Base-by-base conservation (phyloP, 257 asterid genomes). In the Solanum paucissectum region DNA sequence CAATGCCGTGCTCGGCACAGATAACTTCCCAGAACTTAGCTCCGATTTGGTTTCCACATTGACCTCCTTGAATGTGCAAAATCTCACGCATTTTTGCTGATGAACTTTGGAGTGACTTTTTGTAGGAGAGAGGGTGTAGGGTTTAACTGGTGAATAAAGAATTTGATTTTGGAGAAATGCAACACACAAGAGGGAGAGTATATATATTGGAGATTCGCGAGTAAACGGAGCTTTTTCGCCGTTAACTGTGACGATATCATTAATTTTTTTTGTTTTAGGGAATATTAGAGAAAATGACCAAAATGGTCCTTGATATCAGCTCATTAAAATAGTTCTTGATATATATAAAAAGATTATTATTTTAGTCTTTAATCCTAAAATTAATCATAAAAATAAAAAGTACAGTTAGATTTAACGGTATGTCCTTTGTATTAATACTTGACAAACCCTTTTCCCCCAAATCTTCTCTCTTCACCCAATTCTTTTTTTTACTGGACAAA, bases 1-100 rank as follows among this genome's bases (percentile, higher is more conserved):
- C 87, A 14, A 84, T 84, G 5, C 87, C 87, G 16, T 84, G 87
- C 18, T 84, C 87, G 8, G 77, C 86, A 82, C 86, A 82, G 18
- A 82, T 49, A 16, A 82, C 86, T 82, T 82, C 86, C 86, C 86
- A 82, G 40, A 82, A 82, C 40, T 82, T 82, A 3, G 86, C 86
- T 49, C 86, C 86, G 27, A 82, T 82, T 82, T 82, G 86, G 42
- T 82, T 82, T 14, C 86, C 86, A 32, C 86, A 82, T 29, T 82
- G 86, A 21, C 86, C 86, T 49, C 86, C 86, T 82, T 82, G 86
- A 4, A 82, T 82, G 69, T 82, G 86, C 29, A 82, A 49, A 29
- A 82, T 82, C 42, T 82, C 86, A 82, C 86, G 86, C 86, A 82
- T 82, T 79, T 46, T 79, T 44, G 62, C 37, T 36, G 18, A 34